A percentile compares a stretch with the other conserved stretches of the same genome.
phyloP scores from a whole-genome alignment of 2,329 filamentous ascomycete genomes.

The Arthrobotrys iridis region DNA sequence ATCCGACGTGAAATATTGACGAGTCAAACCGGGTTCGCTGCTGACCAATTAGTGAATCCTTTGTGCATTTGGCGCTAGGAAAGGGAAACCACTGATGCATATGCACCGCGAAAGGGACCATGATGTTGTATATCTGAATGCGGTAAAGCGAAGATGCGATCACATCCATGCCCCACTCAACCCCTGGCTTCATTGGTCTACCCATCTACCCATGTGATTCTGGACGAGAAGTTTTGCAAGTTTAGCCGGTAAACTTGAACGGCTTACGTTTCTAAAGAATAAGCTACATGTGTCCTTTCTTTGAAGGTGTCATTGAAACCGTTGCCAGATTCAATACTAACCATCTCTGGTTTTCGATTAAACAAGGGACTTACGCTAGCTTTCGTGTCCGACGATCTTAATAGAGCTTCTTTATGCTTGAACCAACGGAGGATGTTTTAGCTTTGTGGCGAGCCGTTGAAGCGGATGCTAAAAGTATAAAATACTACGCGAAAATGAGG shows the following conservation, averaged over 20 bases:
- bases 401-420: constrained; percentile 5
- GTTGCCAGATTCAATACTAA: background rate
- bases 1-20: background rate
- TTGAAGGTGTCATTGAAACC: background rate
- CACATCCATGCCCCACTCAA: background rate
- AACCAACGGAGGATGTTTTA: background rate
- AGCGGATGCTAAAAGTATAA: constrained; percentile 3
- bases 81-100: background rate
- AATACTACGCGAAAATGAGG: background rate
- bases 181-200: background rate
- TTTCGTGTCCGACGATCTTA: background rate
- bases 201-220: background rate
- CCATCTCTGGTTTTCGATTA: background rate
- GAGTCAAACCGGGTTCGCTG: background rate
- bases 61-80: constrained; percentile 10
- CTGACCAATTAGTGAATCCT: constrained; percentile 1
- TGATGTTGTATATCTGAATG: constrained; percentile 20
- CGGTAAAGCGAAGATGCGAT: constrained; percentile 10
- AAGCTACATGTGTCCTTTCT: background rate
- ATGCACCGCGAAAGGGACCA: constrained; percentile 15
- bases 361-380: background rate
- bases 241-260: constrained; percentile 4
- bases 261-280: constrained; percentile 2
- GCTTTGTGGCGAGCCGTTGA: background rate
- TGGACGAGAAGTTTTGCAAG: background rate